phyloP scores from a whole-genome alignment of 2,329 filamentous ascomycete genomes.

The Penicillium freii region DNA sequence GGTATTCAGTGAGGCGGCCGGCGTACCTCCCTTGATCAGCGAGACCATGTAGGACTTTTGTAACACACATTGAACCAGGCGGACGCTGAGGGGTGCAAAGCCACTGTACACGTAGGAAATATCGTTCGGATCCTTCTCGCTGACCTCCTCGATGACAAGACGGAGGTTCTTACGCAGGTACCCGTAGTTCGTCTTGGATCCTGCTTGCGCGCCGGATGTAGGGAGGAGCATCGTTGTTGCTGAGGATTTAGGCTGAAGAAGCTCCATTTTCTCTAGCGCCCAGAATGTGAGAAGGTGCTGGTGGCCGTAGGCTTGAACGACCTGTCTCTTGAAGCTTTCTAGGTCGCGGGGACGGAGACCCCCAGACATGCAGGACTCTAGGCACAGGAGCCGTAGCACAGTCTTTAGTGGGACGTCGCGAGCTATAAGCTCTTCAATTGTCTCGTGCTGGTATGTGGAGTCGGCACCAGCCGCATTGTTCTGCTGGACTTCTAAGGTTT shows the following conservation, averaged over 20 bases:
- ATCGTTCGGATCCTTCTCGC: slow-evolving; percentile 90
- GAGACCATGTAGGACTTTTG: slow-evolving; percentile 82
- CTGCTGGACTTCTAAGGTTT: slow-evolving; percentile 88
- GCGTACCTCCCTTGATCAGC: slow-evolving; percentile 64
- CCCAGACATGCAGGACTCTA: slow-evolving; percentile 86
- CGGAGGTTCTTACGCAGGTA: slow-evolving; percentile 81
- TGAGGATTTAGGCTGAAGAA: slow-evolving; percentile 75
- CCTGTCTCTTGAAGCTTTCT: slow-evolving; percentile 81
- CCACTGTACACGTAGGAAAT: slow-evolving; percentile 98
- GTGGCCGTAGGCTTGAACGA: slow-evolving; percentile 90
- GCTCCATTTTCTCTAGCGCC: slow-evolving; percentile 81
- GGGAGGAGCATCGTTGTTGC: slow-evolving; percentile 79
- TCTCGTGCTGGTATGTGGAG: slow-evolving; percentile 82
- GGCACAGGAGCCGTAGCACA: slow-evolving; percentile 79
- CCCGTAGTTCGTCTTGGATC: slow-evolving; percentile 83
- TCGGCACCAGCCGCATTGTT: slow-evolving; percentile 90
- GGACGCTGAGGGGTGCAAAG: slow-evolving; percentile 87
- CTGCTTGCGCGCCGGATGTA: slow-evolving; percentile 61
- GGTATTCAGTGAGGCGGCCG: slow-evolving; percentile 47
- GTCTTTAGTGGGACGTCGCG: slow-evolving; percentile 77
- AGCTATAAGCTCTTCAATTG: slow-evolving; percentile 91
- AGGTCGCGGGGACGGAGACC: slow-evolving; percentile 86
- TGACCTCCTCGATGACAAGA: slow-evolving; percentile 93
- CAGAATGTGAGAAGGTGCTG: slow-evolving; percentile 90
- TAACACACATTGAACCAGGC: slow-evolving; percentile 86